Evolutionary conservation across 2,329 filamentous ascomycete genomes (phyloP).

Genomic region (Neoscytalidium dimidiatum): DNA sequence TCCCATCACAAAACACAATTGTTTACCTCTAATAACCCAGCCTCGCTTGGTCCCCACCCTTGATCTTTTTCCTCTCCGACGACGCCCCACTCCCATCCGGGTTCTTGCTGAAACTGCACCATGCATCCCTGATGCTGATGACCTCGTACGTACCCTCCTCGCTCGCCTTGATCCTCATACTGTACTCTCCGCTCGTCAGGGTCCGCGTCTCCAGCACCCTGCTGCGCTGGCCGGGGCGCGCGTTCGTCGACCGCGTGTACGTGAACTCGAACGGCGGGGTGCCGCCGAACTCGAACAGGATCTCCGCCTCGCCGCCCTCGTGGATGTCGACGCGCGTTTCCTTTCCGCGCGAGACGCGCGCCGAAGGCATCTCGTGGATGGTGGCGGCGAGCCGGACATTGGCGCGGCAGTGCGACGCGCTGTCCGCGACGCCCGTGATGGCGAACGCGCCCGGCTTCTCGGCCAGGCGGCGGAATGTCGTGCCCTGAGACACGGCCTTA

Average conservation of each 20-base stretch:
- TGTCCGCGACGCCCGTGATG: slow-evolving; percentile 85
- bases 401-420: slow-evolving; percentile 83
- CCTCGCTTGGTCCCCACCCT: neutral
- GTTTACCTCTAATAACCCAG: neutral
- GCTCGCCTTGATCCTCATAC: slow-evolving; percentile 78
- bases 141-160: slow-evolving; percentile 98
- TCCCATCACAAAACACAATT: neutral
- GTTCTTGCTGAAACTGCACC: slow-evolving; percentile 78
- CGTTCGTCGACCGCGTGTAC: slow-evolving; percentile 88
- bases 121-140: slow-evolving; percentile 90
- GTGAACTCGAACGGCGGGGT: slow-evolving; percentile 97
- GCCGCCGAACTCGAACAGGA: slow-evolving; percentile 93
- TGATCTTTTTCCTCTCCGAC: neutral
- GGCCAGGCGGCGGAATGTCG: slow-evolving; percentile 88
- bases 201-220: slow-evolving; percentile 86
- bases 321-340: slow-evolving; percentile 88
- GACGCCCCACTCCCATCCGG: neutral
- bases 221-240: slow-evolving; percentile 62
- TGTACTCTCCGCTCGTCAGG: slow-evolving; percentile 79
- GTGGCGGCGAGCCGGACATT: slow-evolving; percentile 74
- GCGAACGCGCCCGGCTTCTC: slow-evolving; percentile 87
- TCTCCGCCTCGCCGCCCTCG: slow-evolving; percentile 91
- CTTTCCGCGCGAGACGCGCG: slow-evolving; percentile 82
- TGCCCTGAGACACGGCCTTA: slow-evolving; percentile 77
- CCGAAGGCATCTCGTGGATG: slow-evolving; percentile 90